Percentiles rank a stretch among this genome's conserved stretches.
Conservation (phyloP, 352 stramenopile genomes). For the Pythium volutum region DNA sequence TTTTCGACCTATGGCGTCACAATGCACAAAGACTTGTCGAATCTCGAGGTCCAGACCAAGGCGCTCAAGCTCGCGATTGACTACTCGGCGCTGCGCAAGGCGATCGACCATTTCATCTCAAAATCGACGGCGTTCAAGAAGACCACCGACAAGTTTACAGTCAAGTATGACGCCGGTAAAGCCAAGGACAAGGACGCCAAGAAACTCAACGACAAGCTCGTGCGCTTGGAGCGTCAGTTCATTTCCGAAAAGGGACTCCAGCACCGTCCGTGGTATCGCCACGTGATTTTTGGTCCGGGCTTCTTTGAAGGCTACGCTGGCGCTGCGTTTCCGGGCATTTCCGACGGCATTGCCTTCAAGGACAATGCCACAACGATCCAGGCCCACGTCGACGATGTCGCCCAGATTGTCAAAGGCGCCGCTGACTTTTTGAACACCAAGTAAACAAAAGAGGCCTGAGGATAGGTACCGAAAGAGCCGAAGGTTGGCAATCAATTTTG, state of each 20-base stretch:
- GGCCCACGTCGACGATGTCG: background rate
- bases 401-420: background rate
- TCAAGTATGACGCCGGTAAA: conserved; percentile 1
- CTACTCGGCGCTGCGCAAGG: conserved; percentile 5
- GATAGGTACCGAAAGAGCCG: no score
- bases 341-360: conserved; percentile 11
- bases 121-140: background rate
- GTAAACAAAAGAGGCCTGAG: no score
- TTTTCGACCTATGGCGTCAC: conserved; percentile 24
- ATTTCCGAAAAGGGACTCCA: conserved; percentile 4
- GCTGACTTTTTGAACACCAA: conserved; percentile 3
- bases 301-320: conserved; percentile 10
- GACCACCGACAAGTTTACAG: background rate
- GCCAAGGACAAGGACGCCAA: background rate
- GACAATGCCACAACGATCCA: conserved; percentile 11
- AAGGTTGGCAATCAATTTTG: no score
- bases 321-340: conserved; percentile 10
- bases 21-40: conserved; percentile 32
- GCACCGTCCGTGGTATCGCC: conserved; percentile 10
- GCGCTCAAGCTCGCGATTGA: conserved; percentile 2
- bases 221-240: conserved; percentile 12
- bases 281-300: conserved; percentile 10
- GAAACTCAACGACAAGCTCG: conserved; percentile 7
- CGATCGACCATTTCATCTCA: conserved; percentile 5
- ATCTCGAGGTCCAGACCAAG: conserved; percentile 10